Base-by-base conservation (phyloP, 2,329 filamentous ascomycete species). In the Diaporthe ilicicola region DNA sequence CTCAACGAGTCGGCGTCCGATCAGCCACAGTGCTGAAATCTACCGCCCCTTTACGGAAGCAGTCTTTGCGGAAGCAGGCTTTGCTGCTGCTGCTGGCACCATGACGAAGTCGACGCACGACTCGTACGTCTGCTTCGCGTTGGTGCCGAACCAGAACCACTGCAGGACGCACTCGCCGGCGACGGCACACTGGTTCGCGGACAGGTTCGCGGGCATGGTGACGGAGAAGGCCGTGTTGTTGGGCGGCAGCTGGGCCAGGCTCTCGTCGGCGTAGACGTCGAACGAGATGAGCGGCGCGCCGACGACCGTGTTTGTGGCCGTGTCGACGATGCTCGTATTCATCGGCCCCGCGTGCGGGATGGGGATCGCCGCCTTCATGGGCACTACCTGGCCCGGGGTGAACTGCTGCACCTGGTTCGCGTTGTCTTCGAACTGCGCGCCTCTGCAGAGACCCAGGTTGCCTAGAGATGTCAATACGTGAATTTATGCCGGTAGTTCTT, bases 281-380 rank as follows among this genome's bases (percentile, higher is more conserved):
- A 87, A 91, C 74, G 81, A 83, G 72, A 86, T 88, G 73, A 91
- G 81, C 17, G 85, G 84, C 59, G 79, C 71, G 42, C 87, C 88
- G 32, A 91, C 82, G 72, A 88, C 78, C 32, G 77, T 81, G 80
- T 89, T 86, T 74, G 83, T 84, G 46, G 82, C 80, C 13, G 85
- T 86, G 75, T 87, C 82, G 74, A 91, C 84, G 62, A 91, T 83
- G 22, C 86, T 88, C 48, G 91, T 87, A 78, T 91, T 91, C 77
- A 80, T 81, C 17, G 82, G 81, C 0, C 84, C 84, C 22, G 82
- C 82, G 77, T 85, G 84, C 8, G 84, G 81, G 67, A 86, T 85
- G 12, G 82, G 79, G 15, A 86, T 76, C 32, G 73, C 74, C 46
- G 83, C 80, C 10, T 77, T 78, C 74, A 87, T 82, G 73, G 79